phyloP scores from a whole-genome alignment of 1,284 basidiomycete species.

The Puccinia sorghi region DNA sequence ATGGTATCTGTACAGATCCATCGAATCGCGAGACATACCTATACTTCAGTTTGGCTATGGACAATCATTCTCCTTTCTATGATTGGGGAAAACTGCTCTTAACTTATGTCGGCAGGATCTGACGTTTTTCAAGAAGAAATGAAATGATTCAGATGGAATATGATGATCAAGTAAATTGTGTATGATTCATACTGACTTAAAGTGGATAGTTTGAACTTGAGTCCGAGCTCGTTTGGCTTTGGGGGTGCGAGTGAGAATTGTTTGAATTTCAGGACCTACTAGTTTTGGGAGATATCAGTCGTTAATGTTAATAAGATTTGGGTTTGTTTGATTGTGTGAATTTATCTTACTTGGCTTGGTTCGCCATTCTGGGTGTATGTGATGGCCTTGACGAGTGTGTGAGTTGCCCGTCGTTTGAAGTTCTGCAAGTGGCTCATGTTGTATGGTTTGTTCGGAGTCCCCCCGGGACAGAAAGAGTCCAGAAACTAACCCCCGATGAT shows the following conservation, averaged over 20 bases:
- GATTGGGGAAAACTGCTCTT: background rate
- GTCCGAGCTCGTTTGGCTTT: conserved; percentile 65
- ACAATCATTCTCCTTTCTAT: background rate
- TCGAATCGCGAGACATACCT: background rate
- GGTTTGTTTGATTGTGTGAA: background rate
- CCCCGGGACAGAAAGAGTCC: too few species aligned
- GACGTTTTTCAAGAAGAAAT: background rate
- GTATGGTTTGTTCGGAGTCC: background rate
- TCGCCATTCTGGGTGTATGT: conserved; percentile 38
- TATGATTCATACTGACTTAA: conserved; percentile 65
- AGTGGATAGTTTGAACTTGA: conserved; percentile 72
- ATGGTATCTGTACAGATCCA: conserved; percentile 65
- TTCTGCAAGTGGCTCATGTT: background rate
- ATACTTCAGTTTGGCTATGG: background rate
- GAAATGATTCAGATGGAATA: background rate
- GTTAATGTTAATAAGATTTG: too few species aligned
- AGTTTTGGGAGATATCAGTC: background rate
- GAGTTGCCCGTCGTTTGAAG: background rate
- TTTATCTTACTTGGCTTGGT: conserved; percentile 1
- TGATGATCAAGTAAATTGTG: too few species aligned
- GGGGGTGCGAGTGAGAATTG: conserved; percentile 38
- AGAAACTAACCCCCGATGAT: too few species aligned
- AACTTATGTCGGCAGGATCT: conserved; percentile 45
- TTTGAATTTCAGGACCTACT: conserved; percentile 22
- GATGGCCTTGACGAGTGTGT: conserved; percentile 28